phyloP scores from a whole-genome alignment of 768 basidiomycete genomes.

The Podaxis sp. region DNA sequence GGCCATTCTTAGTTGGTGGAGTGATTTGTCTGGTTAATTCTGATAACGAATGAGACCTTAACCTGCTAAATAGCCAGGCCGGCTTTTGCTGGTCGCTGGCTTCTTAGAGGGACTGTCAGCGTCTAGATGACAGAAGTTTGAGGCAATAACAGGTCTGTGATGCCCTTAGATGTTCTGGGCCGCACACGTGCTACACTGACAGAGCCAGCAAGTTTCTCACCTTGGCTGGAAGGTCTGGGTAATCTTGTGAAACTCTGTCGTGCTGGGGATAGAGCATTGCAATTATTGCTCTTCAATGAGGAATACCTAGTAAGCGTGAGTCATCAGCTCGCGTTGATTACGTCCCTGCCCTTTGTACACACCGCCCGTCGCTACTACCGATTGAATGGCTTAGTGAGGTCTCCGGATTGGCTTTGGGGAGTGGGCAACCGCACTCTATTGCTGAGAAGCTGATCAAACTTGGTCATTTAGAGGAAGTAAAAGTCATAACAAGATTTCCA shows the following conservation, averaged over 20 bases:
- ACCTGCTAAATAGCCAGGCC: slow-evolving; percentile 88
- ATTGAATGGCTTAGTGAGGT: slow-evolving; percentile 91
- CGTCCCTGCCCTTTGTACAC: slow-evolving; percentile 91
- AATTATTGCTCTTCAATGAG: not conserved
- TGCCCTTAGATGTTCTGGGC: slow-evolving; percentile 90
- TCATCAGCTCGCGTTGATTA: slow-evolving; percentile 90
- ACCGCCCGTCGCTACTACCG: slow-evolving; percentile 89
- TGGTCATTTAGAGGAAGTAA: slow-evolving; percentile 86
- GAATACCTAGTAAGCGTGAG: slow-evolving; percentile 31
- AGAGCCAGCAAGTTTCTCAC: slow-evolving; percentile 71
- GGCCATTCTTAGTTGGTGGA: slow-evolving; percentile 89
- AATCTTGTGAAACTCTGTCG: slow-evolving; percentile 17
- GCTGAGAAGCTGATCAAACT: slow-evolving; percentile 66
- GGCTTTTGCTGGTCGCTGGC: slow-evolving; percentile 72
- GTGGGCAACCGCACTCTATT: slow-evolving; percentile 47
- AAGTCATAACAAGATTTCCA: slow-evolving; percentile 82
- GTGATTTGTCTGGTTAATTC: slow-evolving; percentile 98
- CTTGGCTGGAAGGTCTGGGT: no score
- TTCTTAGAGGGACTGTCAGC: slow-evolving; percentile 87
- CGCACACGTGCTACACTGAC: slow-evolving; percentile 88
- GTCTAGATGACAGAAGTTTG: slow-evolving; percentile 83
- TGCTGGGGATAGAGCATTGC: slow-evolving; percentile 18
- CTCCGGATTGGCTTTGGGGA: slow-evolving; percentile 75
- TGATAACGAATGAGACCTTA: slow-evolving; percentile 94
- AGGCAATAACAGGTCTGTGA: slow-evolving; percentile 92